Evolutionary conservation across 305 asterid species (phyloP), one percentile per base, ranked within the genome.

Genomic region (Plantago lanceolata): DNA sequence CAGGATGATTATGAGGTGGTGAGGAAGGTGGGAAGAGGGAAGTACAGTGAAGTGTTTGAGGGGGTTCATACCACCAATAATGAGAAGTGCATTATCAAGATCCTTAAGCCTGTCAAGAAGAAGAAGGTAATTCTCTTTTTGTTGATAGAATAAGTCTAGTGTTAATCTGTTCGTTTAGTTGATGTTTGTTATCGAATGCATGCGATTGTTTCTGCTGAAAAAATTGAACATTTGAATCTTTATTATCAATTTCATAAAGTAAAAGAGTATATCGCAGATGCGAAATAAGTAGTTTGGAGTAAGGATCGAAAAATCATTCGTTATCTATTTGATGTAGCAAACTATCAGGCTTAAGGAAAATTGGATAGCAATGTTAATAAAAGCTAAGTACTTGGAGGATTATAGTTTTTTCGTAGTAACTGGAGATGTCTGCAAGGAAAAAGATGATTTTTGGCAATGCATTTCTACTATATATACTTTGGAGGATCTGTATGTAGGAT

Each of bases 1-100:
- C 92, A 90, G 79, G 96, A 82, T 73, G 88, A 86, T 68, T 88
- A 84, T 63, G 96, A 91, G 82, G 92, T 84, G 71, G 95, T 84
- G 50, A 88, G 84, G 79, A 88, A 84, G 77, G 95, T 91, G 53
- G 96, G 94, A 28, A 77, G 94, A 76, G 96, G 95, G 24, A 91
- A 91, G 68, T 88, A 83, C 64, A 79, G 87, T 68, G 98, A 91
- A 79, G 98, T 83, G 18, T 91, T 91, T 29, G 96, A 87, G 74
- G 96, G 95, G 26, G 67, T 84, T 76, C 89, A 84, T 62, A 58
- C 84, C 40, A 71, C 81, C 66, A 76, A 77, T 70, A 76, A 81
- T 52, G 95, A 82, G 73, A 89, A 89, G 61, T 85, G 98, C 75
- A 47, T 89, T 48, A 85, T 92, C 79, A 85, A 69, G n/a, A 87